A percentile compares a stretch with the other conserved stretches of the same genome.
phyloP scores from a whole-genome alignment of 371 early-diverging fungal species.

The Mucor sp. region DNA sequence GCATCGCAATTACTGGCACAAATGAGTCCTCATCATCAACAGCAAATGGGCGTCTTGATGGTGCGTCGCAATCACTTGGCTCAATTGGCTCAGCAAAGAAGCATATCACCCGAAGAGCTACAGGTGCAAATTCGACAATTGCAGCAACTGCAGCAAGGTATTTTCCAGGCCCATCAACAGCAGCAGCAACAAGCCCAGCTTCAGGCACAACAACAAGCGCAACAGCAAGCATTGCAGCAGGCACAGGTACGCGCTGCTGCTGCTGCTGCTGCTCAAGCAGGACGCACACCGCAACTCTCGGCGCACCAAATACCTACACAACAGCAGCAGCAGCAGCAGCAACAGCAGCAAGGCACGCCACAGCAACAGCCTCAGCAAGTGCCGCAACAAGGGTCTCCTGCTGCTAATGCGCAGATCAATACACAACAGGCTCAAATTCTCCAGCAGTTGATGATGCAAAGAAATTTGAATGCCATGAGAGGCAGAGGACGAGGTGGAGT shows the following conservation, averaged over 20 bases:
- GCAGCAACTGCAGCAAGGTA: conserved; percentile 34
- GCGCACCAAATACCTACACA: conserved; percentile 13
- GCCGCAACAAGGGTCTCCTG: conserved; percentile 6
- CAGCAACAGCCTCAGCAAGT: conserved; percentile 26
- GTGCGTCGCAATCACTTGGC: conserved; percentile 45
- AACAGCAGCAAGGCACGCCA: conserved; percentile 26
- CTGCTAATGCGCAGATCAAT: conserved; percentile 27
- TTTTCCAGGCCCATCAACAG: conserved; percentile 38
- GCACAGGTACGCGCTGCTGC: conserved; percentile 24
- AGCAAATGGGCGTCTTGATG: conserved; percentile 37
- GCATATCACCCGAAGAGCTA: conserved; percentile 31
- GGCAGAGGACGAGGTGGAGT: conserved; percentile 34
- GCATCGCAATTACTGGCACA: conserved; percentile 34
- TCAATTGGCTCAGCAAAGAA: conserved; percentile 19
- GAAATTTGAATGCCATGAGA: conserved; percentile 23
- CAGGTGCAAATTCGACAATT: conserved; percentile 30
- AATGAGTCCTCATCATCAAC: conserved; percentile 45
- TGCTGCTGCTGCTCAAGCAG: conserved; percentile 18
- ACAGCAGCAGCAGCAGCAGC: conserved; percentile 21
- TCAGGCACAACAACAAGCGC: conserved; percentile 36
- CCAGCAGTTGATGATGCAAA: conserved; percentile 41
- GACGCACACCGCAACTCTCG: conserved; percentile 10
- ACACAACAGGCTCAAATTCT: conserved; percentile 33
- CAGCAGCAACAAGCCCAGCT: conserved; percentile 45
- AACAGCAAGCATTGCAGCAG: conserved; percentile 23